These are phyloP conservation scores for Massariosphaeria phaeospora DNA, from an alignment of 495 filamentous ascomycete species.

Conservation along the genomic window DNA sequence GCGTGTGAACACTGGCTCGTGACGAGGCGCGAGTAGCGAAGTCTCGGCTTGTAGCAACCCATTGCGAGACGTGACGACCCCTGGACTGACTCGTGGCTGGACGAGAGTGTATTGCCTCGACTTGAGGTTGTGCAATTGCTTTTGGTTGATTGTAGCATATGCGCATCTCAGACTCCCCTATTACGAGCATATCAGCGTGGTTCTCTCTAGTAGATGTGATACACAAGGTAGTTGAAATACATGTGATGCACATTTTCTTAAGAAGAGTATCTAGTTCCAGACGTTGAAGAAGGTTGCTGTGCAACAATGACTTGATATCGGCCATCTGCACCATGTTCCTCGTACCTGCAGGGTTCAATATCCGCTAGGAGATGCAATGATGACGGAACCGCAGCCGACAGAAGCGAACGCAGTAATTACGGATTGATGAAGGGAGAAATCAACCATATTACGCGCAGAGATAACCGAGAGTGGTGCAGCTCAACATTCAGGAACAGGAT, in stretches of 20 bases:
- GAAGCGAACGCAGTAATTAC: slow-evolving; percentile 2
- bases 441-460: slow-evolving; percentile 27
- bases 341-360: too few species aligned
- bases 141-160: slow-evolving; percentile 35
- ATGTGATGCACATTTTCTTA: too few species aligned
- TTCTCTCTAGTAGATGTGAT: too few species aligned
- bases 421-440: slow-evolving; percentile 6
- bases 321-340: too few species aligned
- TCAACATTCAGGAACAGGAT: slow-evolving; percentile 24
- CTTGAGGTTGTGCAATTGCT: slow-evolving; percentile 17
- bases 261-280: too few species aligned
- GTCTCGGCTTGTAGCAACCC: slow-evolving; percentile 26
- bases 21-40: slow-evolving; percentile 32
- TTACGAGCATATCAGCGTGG: slow-evolving; percentile 6
- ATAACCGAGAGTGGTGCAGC: slow-evolving; percentile 15
- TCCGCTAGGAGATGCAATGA: neutral
- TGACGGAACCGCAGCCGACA: slow-evolving; percentile 11
- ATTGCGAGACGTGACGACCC: slow-evolving; percentile 29
- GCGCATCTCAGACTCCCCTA: slow-evolving; percentile 23
- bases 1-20: slow-evolving; percentile 18
- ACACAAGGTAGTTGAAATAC: too few species aligned
- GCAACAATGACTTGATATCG: too few species aligned
- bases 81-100: slow-evolving; percentile 30
- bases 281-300: too few species aligned
- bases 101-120: slow-evolving; percentile 16